Evolutionary conservation across 352 stramenopile species (phyloP).

Genomic region (Phytophthora litchii): DNA sequence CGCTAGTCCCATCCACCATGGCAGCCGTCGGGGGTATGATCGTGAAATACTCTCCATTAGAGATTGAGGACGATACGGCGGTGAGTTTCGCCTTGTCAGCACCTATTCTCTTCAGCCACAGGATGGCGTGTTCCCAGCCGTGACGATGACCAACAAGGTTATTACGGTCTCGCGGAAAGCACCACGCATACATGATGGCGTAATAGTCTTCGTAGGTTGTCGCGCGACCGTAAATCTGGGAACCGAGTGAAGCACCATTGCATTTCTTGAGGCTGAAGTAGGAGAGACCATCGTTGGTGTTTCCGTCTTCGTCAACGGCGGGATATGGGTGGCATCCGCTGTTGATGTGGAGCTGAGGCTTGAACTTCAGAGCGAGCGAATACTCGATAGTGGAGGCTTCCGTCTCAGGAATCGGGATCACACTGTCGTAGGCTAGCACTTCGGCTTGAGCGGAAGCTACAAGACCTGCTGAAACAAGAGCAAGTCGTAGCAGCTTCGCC

Average conservation of each 20-base stretch:
- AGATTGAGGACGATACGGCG: slow-evolving; percentile 1
- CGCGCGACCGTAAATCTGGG: slow-evolving; percentile 26
- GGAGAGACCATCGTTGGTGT: slow-evolving; percentile 23
- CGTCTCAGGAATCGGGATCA: slow-evolving; percentile 15
- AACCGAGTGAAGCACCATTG: slow-evolving; percentile 5
- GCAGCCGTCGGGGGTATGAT: slow-evolving; percentile 2
- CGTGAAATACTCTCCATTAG: slow-evolving; percentile 19
- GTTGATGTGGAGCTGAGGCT: slow-evolving; percentile 26
- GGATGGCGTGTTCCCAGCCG: slow-evolving; percentile 9
- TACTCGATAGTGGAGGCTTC: slow-evolving; percentile 9
- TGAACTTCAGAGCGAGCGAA: slow-evolving; percentile 21
- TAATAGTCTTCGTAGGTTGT: slow-evolving; percentile 17
- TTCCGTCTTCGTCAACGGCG: slow-evolving; percentile 15
- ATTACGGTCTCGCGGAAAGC: slow-evolving; percentile 5
- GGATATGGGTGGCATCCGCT: slow-evolving; percentile 23
- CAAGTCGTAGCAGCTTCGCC: neutral
- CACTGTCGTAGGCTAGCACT: slow-evolving; percentile 17
- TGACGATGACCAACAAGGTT: neutral
- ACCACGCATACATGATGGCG: slow-evolving; percentile 19
- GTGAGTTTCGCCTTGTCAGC: slow-evolving; percentile 1
- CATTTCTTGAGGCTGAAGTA: slow-evolving; percentile 14
- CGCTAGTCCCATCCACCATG: slow-evolving; percentile 23
- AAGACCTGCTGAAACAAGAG: slow-evolving; percentile 1
- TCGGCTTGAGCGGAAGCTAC: slow-evolving; percentile 5
- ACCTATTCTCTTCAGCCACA: slow-evolving; percentile 9